Percentiles rank a stretch among this genome's conserved stretches.
These are phyloP conservation scores for Solanum habrochaites DNA, from an alignment of 257 asterid genomes.

Conservation along the genomic window DNA sequence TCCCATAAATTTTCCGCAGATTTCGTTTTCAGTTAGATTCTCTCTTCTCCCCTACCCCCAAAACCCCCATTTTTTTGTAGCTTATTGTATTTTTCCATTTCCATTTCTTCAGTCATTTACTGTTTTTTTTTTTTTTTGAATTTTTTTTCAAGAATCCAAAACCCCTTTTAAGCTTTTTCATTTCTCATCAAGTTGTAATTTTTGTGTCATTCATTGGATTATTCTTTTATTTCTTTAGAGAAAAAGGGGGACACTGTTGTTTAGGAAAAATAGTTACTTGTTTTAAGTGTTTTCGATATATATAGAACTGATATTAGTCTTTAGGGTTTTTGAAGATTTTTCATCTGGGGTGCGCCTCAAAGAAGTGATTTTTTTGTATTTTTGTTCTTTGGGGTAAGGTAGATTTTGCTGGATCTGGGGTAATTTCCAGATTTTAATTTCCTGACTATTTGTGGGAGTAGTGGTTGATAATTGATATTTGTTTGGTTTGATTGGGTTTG, in stretches of 20 bases:
- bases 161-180: not conserved
- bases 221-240: not conserved
- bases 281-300: not conserved
- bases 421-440: not conserved
- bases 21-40: slow-evolving; percentile 23
- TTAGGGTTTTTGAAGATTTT: not conserved
- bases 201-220: not conserved
- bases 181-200: not conserved
- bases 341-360: not conserved
- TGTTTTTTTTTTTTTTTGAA: not conserved
- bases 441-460: not conserved
- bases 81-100: not conserved
- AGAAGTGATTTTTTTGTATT: not conserved
- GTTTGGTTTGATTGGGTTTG: slow-evolving; percentile 1
- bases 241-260: not conserved
- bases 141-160: not conserved
- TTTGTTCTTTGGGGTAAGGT: not conserved
- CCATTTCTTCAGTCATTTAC: not conserved
- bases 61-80: not conserved
- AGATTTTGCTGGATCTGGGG: slow-evolving; percentile 20
- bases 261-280: not conserved
- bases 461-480: not conserved
- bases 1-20: slow-evolving; percentile 11
- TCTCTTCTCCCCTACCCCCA: not conserved
- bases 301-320: not conserved